phyloP scores from a whole-genome alignment of 148 eudicot species.

The Diospyros lotus region DNA sequence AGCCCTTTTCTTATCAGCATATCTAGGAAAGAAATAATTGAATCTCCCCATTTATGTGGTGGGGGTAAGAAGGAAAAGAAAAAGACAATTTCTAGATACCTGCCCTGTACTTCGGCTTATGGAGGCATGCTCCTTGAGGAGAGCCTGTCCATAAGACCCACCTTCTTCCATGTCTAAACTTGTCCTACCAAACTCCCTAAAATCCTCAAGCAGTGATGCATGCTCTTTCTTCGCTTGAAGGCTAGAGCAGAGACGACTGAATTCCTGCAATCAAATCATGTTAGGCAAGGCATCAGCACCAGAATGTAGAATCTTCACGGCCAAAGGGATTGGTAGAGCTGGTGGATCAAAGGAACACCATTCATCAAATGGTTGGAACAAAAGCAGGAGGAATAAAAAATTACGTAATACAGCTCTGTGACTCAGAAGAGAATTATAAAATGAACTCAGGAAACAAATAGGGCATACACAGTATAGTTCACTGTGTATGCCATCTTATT shows the following conservation, averaged over 20 bases:
- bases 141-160: slow-evolving; percentile 54
- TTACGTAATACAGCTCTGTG: too few relatives aligned
- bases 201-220: slow-evolving; percentile 88
- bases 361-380: too few relatives aligned
- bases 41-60: too few relatives aligned
- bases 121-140: slow-evolving; percentile 81
- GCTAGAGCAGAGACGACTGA: slow-evolving; percentile 81
- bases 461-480: too few relatives aligned
- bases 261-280: slow-evolving; percentile 62
- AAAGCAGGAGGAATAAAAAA: too few relatives aligned
- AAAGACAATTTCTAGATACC: slow-evolving; percentile 33
- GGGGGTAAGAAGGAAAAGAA: too few relatives aligned
- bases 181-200: slow-evolving; percentile 80
- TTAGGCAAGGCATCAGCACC: slow-evolving; percentile 10
- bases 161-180: slow-evolving; percentile 88
- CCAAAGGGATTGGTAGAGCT: background rate
- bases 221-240: slow-evolving; percentile 92
- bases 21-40: too few relatives aligned
- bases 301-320: background rate
- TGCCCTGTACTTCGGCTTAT: slow-evolving; percentile 73
- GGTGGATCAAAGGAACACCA: too few relatives aligned
- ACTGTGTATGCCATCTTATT: too few relatives aligned
- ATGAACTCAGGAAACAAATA: too few relatives aligned
- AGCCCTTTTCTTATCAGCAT: too few relatives aligned
- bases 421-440: too few relatives aligned